Base-by-base conservation (phyloP, 768 basidiomycete genomes). In the Stropharia rugosoannulata region DNA sequence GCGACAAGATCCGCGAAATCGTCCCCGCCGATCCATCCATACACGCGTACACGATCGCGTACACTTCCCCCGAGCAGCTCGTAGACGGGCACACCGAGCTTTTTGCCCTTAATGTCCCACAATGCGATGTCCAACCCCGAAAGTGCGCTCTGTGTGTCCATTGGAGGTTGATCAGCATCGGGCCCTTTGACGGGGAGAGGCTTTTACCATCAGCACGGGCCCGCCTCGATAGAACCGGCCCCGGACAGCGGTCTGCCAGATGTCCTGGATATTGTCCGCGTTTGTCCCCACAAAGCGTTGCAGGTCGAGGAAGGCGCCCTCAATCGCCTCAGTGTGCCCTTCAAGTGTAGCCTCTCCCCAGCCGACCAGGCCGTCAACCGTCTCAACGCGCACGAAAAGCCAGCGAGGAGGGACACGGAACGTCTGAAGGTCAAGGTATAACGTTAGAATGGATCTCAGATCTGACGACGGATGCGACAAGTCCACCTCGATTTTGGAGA, bases 91-190 rank as follows among this genome's bases (percentile, higher is more conserved):
- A 80, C 87, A 35, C 85, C 85, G 2, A 89, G 77, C 35, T 82
- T 84, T 70, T 87, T 88, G n/a, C 89, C 89, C 60, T 89, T 89
- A 70, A 90, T 86, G 62, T 89, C 88, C 88, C 88, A 80, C 1
- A 90, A 72, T 0, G 86, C 85, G 55, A 89, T 89, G 66, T 88
- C 85, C 29, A 89, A 67, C 0, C 85, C 84, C 1, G 82, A 80
- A 9, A 82, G 67, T 8, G 79, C 82, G 27, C 78, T 82, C 79
- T 81, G 15, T 25, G 10, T 55, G 35, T 19, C 1, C 36, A 1
- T 44, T 44, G 27, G 19, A 19, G 18, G 43, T 2, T 43, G 18
- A 48, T 19, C 4, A 7, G 38, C 18, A 32, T 4, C 7, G 29
- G 9, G 29, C 3, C 9, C 29, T 10, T 6, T 4, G 2, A 7